Conservation (phyloP, 148 eudicot genomes). For the Diospyros lotus region DNA sequence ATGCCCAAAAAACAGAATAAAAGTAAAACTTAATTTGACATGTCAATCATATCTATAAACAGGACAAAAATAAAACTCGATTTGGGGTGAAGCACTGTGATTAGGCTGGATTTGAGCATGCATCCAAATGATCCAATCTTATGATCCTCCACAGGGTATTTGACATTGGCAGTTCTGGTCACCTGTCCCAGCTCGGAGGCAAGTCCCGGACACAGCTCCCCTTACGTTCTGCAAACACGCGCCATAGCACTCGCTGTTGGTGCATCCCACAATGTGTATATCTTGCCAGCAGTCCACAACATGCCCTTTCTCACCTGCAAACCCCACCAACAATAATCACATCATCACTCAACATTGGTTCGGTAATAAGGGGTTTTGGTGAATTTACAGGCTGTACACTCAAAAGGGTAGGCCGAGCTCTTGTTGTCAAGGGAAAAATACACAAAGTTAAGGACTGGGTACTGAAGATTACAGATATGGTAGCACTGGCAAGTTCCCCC, state of each 20-base stretch:
- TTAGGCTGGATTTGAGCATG: not conserved
- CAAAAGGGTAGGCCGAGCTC: not conserved
- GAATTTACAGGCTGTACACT: not conserved
- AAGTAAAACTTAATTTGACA: too few species aligned
- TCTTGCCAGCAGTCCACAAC: not conserved
- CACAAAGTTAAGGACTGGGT: not conserved
- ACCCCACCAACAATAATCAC: too few species aligned
- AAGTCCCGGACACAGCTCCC: conserved; percentile 10
- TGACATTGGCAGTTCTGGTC: not conserved
- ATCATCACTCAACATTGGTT: too few species aligned
- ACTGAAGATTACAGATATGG: not conserved
- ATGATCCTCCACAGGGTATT: not conserved
- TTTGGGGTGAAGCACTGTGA: too few species aligned
- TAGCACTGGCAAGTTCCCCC: not conserved
- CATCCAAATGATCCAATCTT: too few species aligned
- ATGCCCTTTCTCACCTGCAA: conserved; percentile 6
- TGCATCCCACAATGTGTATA: not conserved
- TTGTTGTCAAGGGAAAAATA: not conserved
- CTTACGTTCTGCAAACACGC: not conserved
- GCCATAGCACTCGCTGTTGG: not conserved
- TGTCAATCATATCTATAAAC: too few species aligned
- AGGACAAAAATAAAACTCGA: too few species aligned
- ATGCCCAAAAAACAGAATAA: too few species aligned
- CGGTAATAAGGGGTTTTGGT: not conserved
- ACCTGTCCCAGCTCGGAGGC: not conserved